Evolutionary conservation across 805 yeast genomes (phyloP), one percentile per base, ranked within the genome.

Genomic region (Torulaspora quercuum): DNA sequence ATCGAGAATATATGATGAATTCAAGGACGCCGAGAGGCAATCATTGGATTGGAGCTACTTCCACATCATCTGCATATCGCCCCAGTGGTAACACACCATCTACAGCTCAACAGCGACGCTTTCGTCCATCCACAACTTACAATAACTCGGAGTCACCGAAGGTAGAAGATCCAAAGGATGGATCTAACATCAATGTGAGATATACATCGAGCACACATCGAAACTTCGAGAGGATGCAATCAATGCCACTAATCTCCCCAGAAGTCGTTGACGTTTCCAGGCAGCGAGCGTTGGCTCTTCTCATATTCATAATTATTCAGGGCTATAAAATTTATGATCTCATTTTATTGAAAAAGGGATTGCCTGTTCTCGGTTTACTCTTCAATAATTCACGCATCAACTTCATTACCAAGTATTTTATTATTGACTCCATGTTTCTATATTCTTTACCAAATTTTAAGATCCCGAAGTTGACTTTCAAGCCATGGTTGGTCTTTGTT

Each of bases 291-390:
- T 71, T 85, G 37, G 70, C 78, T 3, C 57, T 80, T n/a, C 73
- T 85, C 1, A 43, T 84, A 7, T 85, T 87, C 54, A 65, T 74
- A 2, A 67, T 83, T 21, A 69, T 90, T n/a, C 97, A 89, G 59
- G 75, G 85, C n/a, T 83, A 83, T 75, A 90, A 92, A 55, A 39
- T 85, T 1, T 84, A 82, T 49, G 95, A 86, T 55, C 60, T 84
- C 26, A 62, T 80, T 21, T 57, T 77, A 14, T 61, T 84, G 39
- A 78, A 79, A 49, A 68, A 74, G 16, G 72, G 68, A 11, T 39
- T 46, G 23, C 59, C 56, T 10, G 53, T 48, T 34, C 45, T 64
- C 1, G 55, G 65, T 9, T 41, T 63, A 1, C 37, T 65, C 1
- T 63, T 70, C 52, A 53, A 69, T 33, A 60, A 67, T 52, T 69